Percentiles rank a stretch among this genome's conserved stretches.
Evolutionary conservation across 768 basidiomycete species (phyloP).

Genomic region (Lactarius tabidus): DNA sequence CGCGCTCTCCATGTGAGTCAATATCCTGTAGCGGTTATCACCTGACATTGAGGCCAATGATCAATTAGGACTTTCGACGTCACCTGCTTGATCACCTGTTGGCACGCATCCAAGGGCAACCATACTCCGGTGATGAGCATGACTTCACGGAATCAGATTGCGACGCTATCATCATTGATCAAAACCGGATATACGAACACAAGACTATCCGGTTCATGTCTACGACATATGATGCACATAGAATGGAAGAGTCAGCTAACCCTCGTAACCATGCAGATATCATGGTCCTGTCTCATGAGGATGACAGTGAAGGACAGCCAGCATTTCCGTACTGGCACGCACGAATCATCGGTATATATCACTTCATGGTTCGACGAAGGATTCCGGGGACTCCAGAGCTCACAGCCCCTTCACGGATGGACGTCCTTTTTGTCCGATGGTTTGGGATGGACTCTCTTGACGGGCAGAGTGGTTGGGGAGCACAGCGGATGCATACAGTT

Average conservation of each 20-base stretch:
- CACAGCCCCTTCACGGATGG: slow-evolving; percentile 21
- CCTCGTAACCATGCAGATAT: slow-evolving; percentile 28
- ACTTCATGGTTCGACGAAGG: slow-evolving; percentile 27
- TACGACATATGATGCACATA: neutral
- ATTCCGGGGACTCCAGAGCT: slow-evolving; percentile 32
- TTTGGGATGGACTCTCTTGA: slow-evolving; percentile 4
- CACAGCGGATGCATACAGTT: slow-evolving; percentile 24
- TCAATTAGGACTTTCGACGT: too few relatives aligned
- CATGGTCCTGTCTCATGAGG: slow-evolving; percentile 27
- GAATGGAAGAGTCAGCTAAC: neutral
- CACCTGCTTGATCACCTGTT: too few relatives aligned
- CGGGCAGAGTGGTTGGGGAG: neutral
- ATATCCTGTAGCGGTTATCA: neutral
- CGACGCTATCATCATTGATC: neutral
- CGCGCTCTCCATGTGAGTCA: neutral
- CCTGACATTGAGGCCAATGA: too few relatives aligned
- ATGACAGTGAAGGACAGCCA: neutral
- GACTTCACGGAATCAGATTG: neutral
- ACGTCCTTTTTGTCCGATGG: slow-evolving; percentile 7
- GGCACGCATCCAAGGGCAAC: too few relatives aligned
- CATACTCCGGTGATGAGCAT: neutral
- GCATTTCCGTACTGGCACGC: slow-evolving; percentile 33
- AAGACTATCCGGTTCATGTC: neutral
- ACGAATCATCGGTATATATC: slow-evolving; percentile 29
- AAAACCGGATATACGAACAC: neutral